Percentiles rank a stretch among this genome's conserved stretches.
These are phyloP conservation scores for Chrysosporium keratinophilum DNA, from an alignment of 2,329 filamentous ascomycete genomes.

Conservation along the genomic window DNA sequence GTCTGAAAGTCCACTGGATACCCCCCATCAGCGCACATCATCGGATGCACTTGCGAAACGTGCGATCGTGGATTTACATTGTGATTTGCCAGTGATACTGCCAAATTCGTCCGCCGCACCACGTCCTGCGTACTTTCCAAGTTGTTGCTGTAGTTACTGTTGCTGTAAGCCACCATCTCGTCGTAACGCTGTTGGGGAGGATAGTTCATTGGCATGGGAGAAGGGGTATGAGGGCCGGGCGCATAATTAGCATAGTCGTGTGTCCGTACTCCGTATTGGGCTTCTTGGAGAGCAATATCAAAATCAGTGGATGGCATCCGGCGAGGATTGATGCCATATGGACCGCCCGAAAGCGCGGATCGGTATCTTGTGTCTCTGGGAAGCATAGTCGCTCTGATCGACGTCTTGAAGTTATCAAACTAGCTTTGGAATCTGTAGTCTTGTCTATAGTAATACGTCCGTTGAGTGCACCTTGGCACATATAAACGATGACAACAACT, in stretches of 20 bases:
- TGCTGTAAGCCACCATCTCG: background rate
- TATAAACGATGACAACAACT: background rate
- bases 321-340: constrained; percentile 17
- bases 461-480: background rate
- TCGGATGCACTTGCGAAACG: constrained; percentile 19
- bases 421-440: background rate
- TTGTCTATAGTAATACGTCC: background rate
- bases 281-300: constrained; percentile 17
- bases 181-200: constrained; percentile 8
- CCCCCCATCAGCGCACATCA: constrained; percentile 20
- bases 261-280: constrained; percentile 16
- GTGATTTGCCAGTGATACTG: constrained; percentile 19
- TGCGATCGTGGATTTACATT: constrained; percentile 17
- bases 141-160: background rate
- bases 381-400: constrained; percentile 12
- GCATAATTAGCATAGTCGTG: constrained; percentile 15
- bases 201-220: constrained; percentile 1
- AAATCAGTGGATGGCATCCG: constrained; percentile 17
- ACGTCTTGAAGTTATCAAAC: background rate
- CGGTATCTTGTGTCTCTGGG: constrained; percentile 16
- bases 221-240: background rate
- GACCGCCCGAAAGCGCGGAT: constrained; percentile 14
- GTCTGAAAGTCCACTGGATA: constrained; percentile 19
- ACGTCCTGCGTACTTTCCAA: constrained; percentile 10
- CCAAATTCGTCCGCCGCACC: constrained; percentile 19